Percentiles rank a stretch among this genome's conserved stretches.
These are phyloP conservation scores for Lunasporangiospora selenospora DNA, from an alignment of 192 early-diverging fungal genomes.

Conservation along the genomic window DNA sequence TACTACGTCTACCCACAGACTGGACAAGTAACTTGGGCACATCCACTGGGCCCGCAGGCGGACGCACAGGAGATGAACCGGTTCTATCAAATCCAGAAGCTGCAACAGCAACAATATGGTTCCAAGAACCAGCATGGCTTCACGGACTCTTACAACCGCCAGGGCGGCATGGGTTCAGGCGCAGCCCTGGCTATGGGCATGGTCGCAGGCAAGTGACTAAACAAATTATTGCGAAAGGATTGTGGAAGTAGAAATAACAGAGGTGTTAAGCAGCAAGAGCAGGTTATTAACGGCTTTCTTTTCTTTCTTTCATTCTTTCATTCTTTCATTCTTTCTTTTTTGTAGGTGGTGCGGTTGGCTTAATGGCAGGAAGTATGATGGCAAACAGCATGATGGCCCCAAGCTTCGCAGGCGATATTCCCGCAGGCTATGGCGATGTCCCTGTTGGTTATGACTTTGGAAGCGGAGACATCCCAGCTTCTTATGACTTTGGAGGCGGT, in stretches of 20 bases:
- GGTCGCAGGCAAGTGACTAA: conserved; percentile 15
- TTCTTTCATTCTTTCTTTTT: neutral
- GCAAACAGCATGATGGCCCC: too few species aligned
- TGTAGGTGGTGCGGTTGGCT: conserved; percentile 40
- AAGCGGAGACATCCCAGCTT: conserved; percentile 18
- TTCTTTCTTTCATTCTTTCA: neutral
- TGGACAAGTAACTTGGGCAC: conserved; percentile 22
- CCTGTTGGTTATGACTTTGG: too few species aligned
- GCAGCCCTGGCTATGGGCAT: conserved; percentile 40
- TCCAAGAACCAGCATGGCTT: conserved; percentile 3
- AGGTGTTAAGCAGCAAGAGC: too few species aligned
- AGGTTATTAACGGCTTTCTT: neutral
- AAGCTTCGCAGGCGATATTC: too few species aligned
- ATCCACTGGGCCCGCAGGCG: conserved; percentile 16
- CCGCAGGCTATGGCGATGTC: too few species aligned
- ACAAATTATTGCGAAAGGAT: neutral
- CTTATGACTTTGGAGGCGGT: conserved; percentile 2
- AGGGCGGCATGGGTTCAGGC: conserved; percentile 36
- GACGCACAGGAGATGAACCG: conserved; percentile 29
- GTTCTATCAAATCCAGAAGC: conserved; percentile 31
- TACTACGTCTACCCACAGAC: conserved; percentile 44
- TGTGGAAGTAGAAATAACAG: too few species aligned
- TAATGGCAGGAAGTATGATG: conserved; percentile 27
- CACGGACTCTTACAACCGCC: conserved; percentile 28
- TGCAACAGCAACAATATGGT: conserved; percentile 10